Conservation (phyloP, 1,284 basidiomycete species). For the Peniophora sp. region DNA sequence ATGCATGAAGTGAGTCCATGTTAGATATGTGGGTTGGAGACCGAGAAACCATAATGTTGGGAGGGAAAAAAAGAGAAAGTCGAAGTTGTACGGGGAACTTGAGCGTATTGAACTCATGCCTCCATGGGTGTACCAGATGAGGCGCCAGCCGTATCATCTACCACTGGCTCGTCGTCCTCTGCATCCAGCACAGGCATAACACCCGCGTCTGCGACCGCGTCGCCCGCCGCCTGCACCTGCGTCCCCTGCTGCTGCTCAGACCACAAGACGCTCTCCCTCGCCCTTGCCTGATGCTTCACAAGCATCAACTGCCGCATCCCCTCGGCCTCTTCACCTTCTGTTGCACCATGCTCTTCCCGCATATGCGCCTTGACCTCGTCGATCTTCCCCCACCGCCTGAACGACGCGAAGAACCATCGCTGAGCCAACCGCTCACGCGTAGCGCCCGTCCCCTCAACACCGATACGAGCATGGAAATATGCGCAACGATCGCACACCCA, state of each 20-base stretch:
- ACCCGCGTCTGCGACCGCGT: too few relatives aligned
- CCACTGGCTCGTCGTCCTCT: too few relatives aligned
- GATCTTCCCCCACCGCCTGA: background rate
- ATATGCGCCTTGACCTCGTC: background rate
- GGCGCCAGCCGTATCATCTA: too few relatives aligned
- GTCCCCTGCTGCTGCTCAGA: background rate
- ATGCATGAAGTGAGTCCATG: too few relatives aligned
- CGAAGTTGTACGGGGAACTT: too few relatives aligned
- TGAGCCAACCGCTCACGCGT: background rate
- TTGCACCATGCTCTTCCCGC: background rate
- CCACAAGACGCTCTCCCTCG: background rate
- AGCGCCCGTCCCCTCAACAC: background rate
- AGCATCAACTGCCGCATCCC: background rate
- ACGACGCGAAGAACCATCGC: background rate
- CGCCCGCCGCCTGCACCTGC: too few relatives aligned
- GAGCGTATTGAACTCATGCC: too few relatives aligned
- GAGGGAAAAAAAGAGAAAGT: too few relatives aligned
- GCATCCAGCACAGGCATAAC: too few relatives aligned
- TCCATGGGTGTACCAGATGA: too few relatives aligned
- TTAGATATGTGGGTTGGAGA: too few relatives aligned
- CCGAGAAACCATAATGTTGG: too few relatives aligned
- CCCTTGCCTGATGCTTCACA: background rate
- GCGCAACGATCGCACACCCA: background rate
- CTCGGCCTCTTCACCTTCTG: background rate
- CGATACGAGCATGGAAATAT: background rate